Evolutionary conservation across 2,329 filamentous ascomycete species (phyloP), one percentile per base, ranked within the genome.

Genomic region (Diplocarpon mali): DNA sequence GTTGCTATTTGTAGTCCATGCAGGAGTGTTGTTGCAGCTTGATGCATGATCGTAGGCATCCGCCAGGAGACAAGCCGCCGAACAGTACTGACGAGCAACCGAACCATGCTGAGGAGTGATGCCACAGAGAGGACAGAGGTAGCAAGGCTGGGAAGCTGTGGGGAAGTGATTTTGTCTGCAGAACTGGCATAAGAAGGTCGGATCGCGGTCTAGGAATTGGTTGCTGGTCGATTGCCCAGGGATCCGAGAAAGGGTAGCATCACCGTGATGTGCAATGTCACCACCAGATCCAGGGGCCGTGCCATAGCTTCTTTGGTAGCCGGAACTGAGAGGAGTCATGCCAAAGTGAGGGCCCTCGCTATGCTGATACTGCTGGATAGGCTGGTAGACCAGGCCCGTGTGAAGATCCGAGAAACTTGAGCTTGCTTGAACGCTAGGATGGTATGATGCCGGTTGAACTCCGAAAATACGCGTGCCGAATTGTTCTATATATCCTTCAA

Each of bases 51-150:
- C 28, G 15, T 47, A 52, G 13, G 54, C 37, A 34, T 55, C 46
- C 8, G 52, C 50, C 12, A 59, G 39, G 14, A 57, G 44, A 47
- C 57, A 60, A n/a, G 52, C 53, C 7, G 31, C 28, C 3, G 56
- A 56, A 31, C 57, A 60, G 27, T 60, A 60, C 34, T 35, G 11
- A 10, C 11, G 13, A 17, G 11, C 34, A 11, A 17, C 9, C 15
- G 42, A 38, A 36, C 55, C 38, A 34, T 43, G 38, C 28, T 42
- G 30, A 20, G 35, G 17, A 2, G 42, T 35, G 16, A 54, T 51
- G 9, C 40, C 40, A 40, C 57, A 60, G 12, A 55, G 54, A 17
- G 52, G 38, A 24, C 57, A 60, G 14, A 56, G 38, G 13, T 48
- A 38, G 13, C 49, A 39, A 5, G 53, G 53, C 2, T 24, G 32